Evolutionary conservation across 2,329 filamentous ascomycete genomes (phyloP).

Genomic region (Rhinocladiella mackenziei): DNA sequence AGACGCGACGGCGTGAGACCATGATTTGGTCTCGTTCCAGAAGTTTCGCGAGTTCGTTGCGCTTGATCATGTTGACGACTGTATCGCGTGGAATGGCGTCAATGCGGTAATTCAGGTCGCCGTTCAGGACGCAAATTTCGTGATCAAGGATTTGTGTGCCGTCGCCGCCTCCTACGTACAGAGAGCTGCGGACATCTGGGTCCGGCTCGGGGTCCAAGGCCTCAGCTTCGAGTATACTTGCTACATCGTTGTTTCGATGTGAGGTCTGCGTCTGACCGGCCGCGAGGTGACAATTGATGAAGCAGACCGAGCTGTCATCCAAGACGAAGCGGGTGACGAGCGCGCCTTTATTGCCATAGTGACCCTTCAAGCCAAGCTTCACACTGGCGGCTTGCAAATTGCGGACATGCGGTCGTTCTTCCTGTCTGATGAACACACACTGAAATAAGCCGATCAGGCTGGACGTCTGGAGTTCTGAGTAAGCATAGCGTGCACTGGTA

Average conservation of each 20-base stretch:
- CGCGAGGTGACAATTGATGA: constrained; percentile 95
- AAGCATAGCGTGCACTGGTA: constrained; percentile 71
- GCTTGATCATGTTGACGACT: constrained; percentile 78
- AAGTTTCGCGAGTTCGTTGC: constrained; percentile 76
- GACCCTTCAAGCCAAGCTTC: constrained; percentile 91
- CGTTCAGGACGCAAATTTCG: constrained; percentile 94
- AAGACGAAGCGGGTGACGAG: constrained; percentile 86
- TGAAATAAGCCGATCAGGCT: constrained; percentile 93
- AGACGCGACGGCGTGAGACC: constrained; percentile 81
- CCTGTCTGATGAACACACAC: constrained; percentile 86
- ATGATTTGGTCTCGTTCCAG: constrained; percentile 92
- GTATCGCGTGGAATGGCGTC: constrained; percentile 94
- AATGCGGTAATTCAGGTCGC: constrained; percentile 96
- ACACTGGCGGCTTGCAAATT: constrained; percentile 77
- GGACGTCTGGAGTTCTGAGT: constrained; percentile 81
- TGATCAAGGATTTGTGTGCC: constrained; percentile 93
- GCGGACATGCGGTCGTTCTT: constrained; percentile 69
- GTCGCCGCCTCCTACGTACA: constrained; percentile 86
- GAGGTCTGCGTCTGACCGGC: constrained; percentile 88
- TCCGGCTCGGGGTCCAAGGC: constrained; percentile 71
- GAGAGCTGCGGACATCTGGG: constrained; percentile 64
- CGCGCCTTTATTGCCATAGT: constrained; percentile 95
- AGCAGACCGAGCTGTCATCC: constrained; percentile 90
- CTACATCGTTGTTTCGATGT: constrained; percentile 86
- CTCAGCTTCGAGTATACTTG: constrained; percentile 76